Evolutionary conservation across 176 grass and related monocot species (phyloP), one percentile per base, ranked within the genome.

Genomic region (Ensete ventricosum): DNA sequence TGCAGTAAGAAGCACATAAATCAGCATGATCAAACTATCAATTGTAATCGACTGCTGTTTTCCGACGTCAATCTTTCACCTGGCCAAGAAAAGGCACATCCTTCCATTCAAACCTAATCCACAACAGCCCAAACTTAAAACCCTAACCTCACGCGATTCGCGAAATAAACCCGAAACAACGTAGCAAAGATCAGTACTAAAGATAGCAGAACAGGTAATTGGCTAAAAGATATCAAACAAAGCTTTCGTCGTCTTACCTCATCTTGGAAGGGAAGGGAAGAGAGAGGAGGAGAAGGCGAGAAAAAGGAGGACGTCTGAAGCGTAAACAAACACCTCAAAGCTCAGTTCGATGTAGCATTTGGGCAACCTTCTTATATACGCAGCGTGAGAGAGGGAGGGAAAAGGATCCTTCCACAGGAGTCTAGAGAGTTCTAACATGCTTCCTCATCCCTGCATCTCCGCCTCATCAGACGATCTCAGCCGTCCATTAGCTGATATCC

Each of bases 381-480:
- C 4, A 43, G 34, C 34, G 4, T 43, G 12, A 21, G 25, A 19
- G 11, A 11, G 12, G 22, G 11, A 20, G 57, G 5, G 73, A 71
- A 52, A 22, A 19, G 8, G 76, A 34, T 14, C 52, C 62, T 78
- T 78, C 63, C 24, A 20, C 48, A 58, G 8, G 50, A 69, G 24
- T 70, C 77, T 69, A 58, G 77, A 78, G 17, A 14, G 54, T 78
- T 70, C 34, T 4, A 43, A 43, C 34, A 43, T 4, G 34, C 77
- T 60, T n/a, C 14, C 57, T 60, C 57, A 6, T 60, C 57, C 57
- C 57, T 60, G 17, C 6, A 21, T 60, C 57, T n/a, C 57, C 16
- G 19, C n/a, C 17, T 19, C 16, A 21, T 60, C 17, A 20, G 57
- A 60, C n/a, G 57, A 60, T 60, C 57, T 20, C 2, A 7, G 14